Base-by-base conservation (phyloP, 345 rosid species). In the Abelmoschus esculentus region DNA sequence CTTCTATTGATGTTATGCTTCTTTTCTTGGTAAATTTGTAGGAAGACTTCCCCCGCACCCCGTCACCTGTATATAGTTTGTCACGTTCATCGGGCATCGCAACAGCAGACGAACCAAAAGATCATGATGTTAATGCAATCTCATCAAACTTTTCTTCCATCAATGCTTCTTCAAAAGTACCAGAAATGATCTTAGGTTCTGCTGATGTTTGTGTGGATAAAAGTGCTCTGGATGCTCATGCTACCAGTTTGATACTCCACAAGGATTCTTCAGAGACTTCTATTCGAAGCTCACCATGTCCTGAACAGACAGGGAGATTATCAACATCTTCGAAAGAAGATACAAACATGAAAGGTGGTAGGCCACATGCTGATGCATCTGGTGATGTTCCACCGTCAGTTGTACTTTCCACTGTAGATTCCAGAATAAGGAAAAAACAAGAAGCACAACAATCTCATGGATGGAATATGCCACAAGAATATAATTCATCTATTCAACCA, bases 1-100 rank as follows among this genome's bases (percentile, higher is more conserved):
- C 56, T 28, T 70, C 5, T 40, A 28, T 44, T 62, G 55, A 36
- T 61, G 61, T 57, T 53, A 66, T 53, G 63, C 28, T 70, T 70
- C 63, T 19, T 68, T 65, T 47, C 71, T 70, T 52, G 81, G 64
- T 67, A 73, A 67, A 77, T 79, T 53, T 85, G 76, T 69, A 89
- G 90, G 85, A 80, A 77, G 85, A 87, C 70, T 84, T 86, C 63
- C 88, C 87, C 66, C 91, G 89, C 68, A 86, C 89, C 55, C 96
- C 87, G 60, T 85, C 88, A 75, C 91, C 84, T 79, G 86, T 90
- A 17, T 93, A 83, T 82, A 88, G 73, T 80, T 93, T 82, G 80
- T 82, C 89, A 80, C 96, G 84, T 69, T 73, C 93, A 38, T 86
- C 88, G 58, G 82, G 86, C 76, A 85, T 67, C 78, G 82, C 82